Evolutionary conservation across 192 early-diverging fungal genomes (phyloP), one percentile per base, ranked within the genome.

Genomic region (Gorgonomyces haynaldii): DNA sequence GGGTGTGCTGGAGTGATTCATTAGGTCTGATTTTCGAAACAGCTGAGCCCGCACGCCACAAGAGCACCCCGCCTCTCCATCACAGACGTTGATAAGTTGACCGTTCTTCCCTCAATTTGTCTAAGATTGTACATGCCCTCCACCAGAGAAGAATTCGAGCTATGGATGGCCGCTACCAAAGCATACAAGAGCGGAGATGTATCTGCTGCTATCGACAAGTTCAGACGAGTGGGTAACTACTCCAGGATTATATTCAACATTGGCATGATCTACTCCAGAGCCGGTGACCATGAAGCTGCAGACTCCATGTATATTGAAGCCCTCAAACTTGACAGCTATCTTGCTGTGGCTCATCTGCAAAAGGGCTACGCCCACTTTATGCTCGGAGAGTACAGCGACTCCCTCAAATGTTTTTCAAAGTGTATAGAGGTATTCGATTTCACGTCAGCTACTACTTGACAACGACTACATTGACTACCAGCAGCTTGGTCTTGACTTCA

Each of bases 211-310:
- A 31, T 65, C 15, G 53, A 56, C 20, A 9, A 17, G 9, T 65
- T 61, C 25, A 50, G 49, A 51, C 43, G 60, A 38, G 74, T 90
- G 29, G 89, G 85, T 26, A 85, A 89, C 53, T 85, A 80, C 28
- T 86, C 90, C 35, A 88, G 87, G 58, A 89, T 89, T 30, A 79
- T 84, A 53, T 94, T 94, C 66, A 94, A 94, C 65, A 84, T 87
- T 45, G 90, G 84, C 4, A 76, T 91, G 53, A 85, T 91, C 39
- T 77, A 82, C 36, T 70, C 84, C 1, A 79, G 74, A 20, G 61
- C 83, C 28, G 83, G 76, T 26, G 81, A 91, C 56, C 77, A 83
- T 67, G 61, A 70, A 23, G 68, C 54, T 54, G 86, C 86, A 57
- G 78, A 79, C 47, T 50, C 59, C 19, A 72, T 79, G 12, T 90